Evolutionary conservation across 176 grass and related monocot species (phyloP), one percentile per base, ranked within the genome.

Genomic region (Rhipidocladum racemiflorum): DNA sequence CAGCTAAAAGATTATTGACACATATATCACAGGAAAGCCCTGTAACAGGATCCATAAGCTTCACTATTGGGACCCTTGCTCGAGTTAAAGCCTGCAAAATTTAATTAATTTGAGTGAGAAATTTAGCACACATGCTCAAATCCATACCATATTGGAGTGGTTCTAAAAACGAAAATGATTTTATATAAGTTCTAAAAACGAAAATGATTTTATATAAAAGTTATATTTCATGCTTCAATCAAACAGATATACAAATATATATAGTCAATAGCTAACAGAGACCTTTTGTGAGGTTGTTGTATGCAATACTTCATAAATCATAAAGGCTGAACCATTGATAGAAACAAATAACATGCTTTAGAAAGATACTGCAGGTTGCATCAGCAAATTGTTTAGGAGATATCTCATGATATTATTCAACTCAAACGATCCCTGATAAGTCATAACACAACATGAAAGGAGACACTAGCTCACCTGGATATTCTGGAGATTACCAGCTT

Each of bases 51-150:
- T 98, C 92, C 96, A 95, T 98, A 84, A 98, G 76, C 88, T 98
- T 98, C 80, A 98, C 96, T 81, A 98, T 98, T 36, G 96, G 96
- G 66, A 98, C 96, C 79, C 96, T 98, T 76, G 96, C 96, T 80
- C 82, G 90, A 86, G 92, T 93, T 79, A 98, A 83, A 80, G 96
- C 92, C 96, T 98, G 80, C 49, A 89, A 78, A 62, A 57, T 77
- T 66, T 75, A 32, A 94, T 80, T 9, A 65, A 63, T 70, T 60
- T 44, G 21, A 61, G 12, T 65, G 17, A 90, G 40, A 86, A 82
- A 46, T 67, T 77, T 53, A 75, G 55, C 42, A 70, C 24, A 86
- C 34, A 70, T 42, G 57, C 21, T 82, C 54, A 76, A 88, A 88
- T 77, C 25, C 27, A 71, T 53, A 23, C 23, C 29, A 68, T 32